phyloP scores from a whole-genome alignment of 108 stramenopile genomes.

The Hondaea fermentalgiana region DNA sequence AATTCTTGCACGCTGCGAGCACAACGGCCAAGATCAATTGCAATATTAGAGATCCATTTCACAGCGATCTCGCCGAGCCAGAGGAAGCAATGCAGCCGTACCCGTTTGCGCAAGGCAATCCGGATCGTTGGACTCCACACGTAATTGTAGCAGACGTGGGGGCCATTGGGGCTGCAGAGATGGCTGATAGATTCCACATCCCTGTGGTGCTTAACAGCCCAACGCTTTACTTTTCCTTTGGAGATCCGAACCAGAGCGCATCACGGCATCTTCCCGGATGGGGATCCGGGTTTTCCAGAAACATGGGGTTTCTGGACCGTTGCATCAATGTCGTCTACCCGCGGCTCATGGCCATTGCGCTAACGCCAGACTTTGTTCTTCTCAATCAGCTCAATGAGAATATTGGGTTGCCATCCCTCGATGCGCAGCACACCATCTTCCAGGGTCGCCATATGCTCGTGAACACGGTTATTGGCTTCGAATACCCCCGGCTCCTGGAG shows the following conservation, averaged over 20 bases:
- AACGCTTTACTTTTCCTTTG: background rate
- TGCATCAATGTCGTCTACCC: conserved; percentile 13
- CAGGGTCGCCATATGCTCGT: background rate
- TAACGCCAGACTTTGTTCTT: background rate
- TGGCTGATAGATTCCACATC: background rate
- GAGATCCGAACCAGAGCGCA: background rate
- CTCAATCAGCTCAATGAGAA: background rate
- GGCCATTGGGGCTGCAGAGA: background rate
- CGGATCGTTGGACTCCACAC: background rate
- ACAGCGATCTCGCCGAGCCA: background rate
- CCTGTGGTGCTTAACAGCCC: background rate
- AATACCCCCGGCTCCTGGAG: background rate
- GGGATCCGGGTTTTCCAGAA: background rate
- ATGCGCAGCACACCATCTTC: background rate
- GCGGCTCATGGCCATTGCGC: background rate
- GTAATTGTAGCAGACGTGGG: background rate
- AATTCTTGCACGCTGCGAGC: background rate
- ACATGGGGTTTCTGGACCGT: conserved; percentile 3
- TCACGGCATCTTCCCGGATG: conserved; percentile 1
- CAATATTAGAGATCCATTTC: background rate
- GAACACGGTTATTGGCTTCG: background rate
- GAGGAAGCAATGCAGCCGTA: no score
- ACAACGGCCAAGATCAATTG: background rate
- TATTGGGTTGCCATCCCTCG: background rate
- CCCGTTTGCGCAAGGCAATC: background rate